Conservation (phyloP, 2,329 filamentous ascomycete genomes). For the Gnomoniopsis sp. region DNA sequence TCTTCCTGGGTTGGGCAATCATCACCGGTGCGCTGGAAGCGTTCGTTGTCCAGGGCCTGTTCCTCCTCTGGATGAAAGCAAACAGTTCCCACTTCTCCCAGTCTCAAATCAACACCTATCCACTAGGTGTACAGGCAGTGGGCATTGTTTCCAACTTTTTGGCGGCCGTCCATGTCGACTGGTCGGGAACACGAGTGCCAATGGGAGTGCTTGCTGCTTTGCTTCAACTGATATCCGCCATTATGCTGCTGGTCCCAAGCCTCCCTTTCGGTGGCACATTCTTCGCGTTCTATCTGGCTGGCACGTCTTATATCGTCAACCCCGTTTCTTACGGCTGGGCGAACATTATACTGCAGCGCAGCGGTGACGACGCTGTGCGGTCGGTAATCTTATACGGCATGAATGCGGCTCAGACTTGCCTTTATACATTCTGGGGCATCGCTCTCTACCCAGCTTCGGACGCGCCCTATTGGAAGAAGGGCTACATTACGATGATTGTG, state of each 20-base stretch:
- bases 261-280: constrained; percentile 31
- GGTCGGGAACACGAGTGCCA: constrained; percentile 29
- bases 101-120: constrained; percentile 32
- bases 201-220: constrained; percentile 31
- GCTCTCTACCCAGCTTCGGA: constrained; percentile 38
- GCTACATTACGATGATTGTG: constrained; percentile 1
- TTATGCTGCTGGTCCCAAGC: constrained; percentile 30
- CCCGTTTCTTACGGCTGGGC: constrained; percentile 37
- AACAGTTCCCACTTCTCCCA: constrained; percentile 21
- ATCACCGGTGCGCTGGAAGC: constrained; percentile 33
- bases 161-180: constrained; percentile 32
- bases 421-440: constrained; percentile 45
- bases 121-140: constrained; percentile 33
- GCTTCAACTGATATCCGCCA: constrained; percentile 30
- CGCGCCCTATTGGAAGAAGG: constrained; percentile 35
- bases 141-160: constrained; percentile 34
- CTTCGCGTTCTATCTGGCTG: constrained; percentile 35
- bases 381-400: constrained; percentile 37
- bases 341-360: constrained; percentile 32
- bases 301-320: constrained; percentile 37
- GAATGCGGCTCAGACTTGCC: constrained; percentile 34
- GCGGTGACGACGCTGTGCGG: constrained; percentile 37
- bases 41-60: constrained; percentile 23
- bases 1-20: constrained; percentile 35
- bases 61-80: constrained; percentile 26